Base-by-base conservation (phyloP, 148 eudicot species). In the Agrostemma githago region DNA sequence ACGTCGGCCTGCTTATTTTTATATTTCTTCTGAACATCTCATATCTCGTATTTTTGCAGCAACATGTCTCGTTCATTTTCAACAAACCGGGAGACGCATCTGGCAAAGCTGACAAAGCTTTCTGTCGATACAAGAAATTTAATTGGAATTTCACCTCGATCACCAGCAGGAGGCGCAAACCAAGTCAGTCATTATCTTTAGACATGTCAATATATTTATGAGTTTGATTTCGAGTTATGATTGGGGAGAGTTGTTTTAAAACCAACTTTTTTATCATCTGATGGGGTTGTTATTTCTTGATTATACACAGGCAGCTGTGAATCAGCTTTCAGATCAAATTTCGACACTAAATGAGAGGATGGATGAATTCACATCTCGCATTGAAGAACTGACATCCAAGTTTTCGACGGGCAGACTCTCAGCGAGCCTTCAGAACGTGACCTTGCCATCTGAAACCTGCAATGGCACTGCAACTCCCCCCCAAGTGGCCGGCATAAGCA, bases 311-410 rank as follows among this genome's bases (percentile, higher is more conserved):
- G 97, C 92, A 71, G 85, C 86, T 19, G 81, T 90, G 53, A 85
- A 86, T 73, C 97, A 87, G 80, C 89, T 95, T 8, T 86, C 92
- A 8, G 98, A 95, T 48, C 97, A 95, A 77, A 92, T 95, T 68
- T 86, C 89, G 40, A 88, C 98, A 9, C 83, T 95, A 71, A 95
- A 86, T 74, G 98, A 90, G 81, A 88, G 97, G 77, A 92, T 92
- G 89, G 93, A 95, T 46, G 96, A 92, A 75, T 89, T 95, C 68
- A 92, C 92, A 62, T 95, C 98, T 62, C 84, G 86, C 58, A 86
- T 95, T 39, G 96, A 95, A 79, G 96, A 92, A 74, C 82, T 95
- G 62, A 95, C 81, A 80, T 83, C 93, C 40, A 92, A 85, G 81
- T 42, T 92, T 59, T 75, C 87, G 4, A 38, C 16, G 57, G 83